A percentile compares a stretch with the other conserved stretches of the same genome.
These are phyloP conservation scores for Leccinellum rugosiceps DNA, from an alignment of 768 basidiomycete species.

Conservation along the genomic window DNA sequence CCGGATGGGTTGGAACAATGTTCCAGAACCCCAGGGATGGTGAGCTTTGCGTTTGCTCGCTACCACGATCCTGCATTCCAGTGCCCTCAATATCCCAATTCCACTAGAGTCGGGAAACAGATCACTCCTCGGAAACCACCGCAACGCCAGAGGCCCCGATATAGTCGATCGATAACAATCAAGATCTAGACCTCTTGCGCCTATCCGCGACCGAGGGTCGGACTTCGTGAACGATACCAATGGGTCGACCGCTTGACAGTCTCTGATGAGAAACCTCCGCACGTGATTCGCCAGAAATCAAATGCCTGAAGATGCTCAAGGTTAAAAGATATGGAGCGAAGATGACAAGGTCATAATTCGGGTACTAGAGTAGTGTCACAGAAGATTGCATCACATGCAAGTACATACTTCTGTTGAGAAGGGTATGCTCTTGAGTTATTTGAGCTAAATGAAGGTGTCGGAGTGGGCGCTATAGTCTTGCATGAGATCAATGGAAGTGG, in stretches of 20 bases:
- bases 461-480: slow-evolving; percentile 53
- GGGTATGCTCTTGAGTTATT: slow-evolving; percentile 34
- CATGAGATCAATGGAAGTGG: slow-evolving; percentile 53
- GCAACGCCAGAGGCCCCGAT: slow-evolving; percentile 38
- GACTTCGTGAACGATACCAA: slow-evolving; percentile 52
- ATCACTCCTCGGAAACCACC: slow-evolving; percentile 21
- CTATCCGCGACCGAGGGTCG: slow-evolving; percentile 49
- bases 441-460: slow-evolving; percentile 42
- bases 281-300: slow-evolving; percentile 36
- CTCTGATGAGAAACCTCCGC: slow-evolving; percentile 6
- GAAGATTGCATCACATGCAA: background rate
- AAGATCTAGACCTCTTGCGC: slow-evolving; percentile 37
- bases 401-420: slow-evolving; percentile 17
- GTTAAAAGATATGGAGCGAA: slow-evolving; percentile 26
- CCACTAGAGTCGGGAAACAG: slow-evolving; percentile 34
- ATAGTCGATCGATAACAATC: slow-evolving; percentile 43
- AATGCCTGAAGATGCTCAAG: slow-evolving; percentile 33
- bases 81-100: slow-evolving; percentile 35
- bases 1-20: slow-evolving; percentile 31
- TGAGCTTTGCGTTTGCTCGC: slow-evolving; percentile 35
- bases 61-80: slow-evolving; percentile 43
- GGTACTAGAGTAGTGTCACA: background rate
- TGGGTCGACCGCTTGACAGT: slow-evolving; percentile 42
- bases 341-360: background rate
- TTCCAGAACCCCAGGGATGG: slow-evolving; percentile 42